Base-by-base conservation (phyloP, 192 early-diverging fungal genomes). In the Umbelopsis ramanniana region DNA sequence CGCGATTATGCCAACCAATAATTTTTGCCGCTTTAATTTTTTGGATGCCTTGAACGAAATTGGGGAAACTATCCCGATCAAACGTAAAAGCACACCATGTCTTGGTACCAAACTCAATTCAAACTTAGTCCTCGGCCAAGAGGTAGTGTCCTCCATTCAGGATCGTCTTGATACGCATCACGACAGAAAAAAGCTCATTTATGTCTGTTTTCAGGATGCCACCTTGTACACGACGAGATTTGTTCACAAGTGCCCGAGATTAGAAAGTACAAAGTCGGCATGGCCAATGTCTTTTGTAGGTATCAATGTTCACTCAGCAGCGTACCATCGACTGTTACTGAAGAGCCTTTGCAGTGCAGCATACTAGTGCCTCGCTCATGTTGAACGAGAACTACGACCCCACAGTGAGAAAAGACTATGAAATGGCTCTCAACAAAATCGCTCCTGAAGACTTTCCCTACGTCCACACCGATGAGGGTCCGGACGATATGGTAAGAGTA, bases 361-460 rank as follows among this genome's bases (percentile, higher is more conserved):
- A 97, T 73, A 97, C 94, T 0, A 94, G 92, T 17, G 95, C 95
- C 0, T 95, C 95, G 0, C 76, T 97, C 12, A 92, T 91, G 48
- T 70, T 97, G 35, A 97, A 97, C 74, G 96, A 97, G 76, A 96
- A 96, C 73, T 90, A 81, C 33, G 95, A 93, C 78, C 82, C 87
- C 12, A 87, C 86, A 71, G 78, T 95, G 15, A 80, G 94, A 12
- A 80, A 76, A 0, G 96, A 97, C 72, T 91, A 97, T 91, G 90
- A 94, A 35, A 95, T 94, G 91, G 90, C 87, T 14, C 76, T 96
- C 48, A 91, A 96, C 73, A 85, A 87, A 46, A 81, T 97, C 38
- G 94, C 88, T 1, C 94, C 96, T 7, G 96, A 96, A 67, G 84
- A 83, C 19, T 81, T 87, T 12, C 86, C 86, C 4, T 97, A 96